These are phyloP conservation scores for Eucalyptus grandis DNA, from an alignment of 345 rosid genomes.

Conservation along the genomic window DNA sequence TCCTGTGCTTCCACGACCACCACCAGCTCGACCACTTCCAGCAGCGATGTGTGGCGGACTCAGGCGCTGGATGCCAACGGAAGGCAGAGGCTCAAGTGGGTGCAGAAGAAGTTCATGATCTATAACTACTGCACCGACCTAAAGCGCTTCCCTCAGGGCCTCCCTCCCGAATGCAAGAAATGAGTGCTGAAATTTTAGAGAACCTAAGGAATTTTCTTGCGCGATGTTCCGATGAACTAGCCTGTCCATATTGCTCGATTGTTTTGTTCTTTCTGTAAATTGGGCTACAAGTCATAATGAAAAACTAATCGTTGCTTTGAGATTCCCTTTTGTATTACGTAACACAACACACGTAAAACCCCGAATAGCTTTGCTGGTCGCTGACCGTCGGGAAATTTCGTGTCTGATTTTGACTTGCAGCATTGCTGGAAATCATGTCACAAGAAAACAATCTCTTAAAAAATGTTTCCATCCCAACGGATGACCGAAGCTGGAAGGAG, in stretches of 20 bases:
- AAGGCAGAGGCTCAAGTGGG: conserved; percentile 29
- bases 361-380: background rate
- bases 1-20: conserved; percentile 10
- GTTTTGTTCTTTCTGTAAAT: background rate
- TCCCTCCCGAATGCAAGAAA: conserved; percentile 31
- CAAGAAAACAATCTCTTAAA: background rate
- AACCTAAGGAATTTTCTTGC: background rate
- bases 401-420: background rate
- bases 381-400: background rate
- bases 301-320: background rate
- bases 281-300: background rate
- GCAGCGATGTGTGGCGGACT: conserved; percentile 9
- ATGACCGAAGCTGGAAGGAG: background rate
- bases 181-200: background rate
- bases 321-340: background rate
- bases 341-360: background rate
- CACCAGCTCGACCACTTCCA: background rate
- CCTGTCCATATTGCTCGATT: background rate
- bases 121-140: conserved; percentile 37
- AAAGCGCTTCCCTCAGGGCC: conserved; percentile 40
- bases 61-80: conserved; percentile 20
- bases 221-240: background rate
- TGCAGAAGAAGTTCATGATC: conserved; percentile 42
- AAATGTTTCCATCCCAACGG: background rate
- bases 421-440: background rate